These are phyloP conservation scores for Pseudogymnoascus sp. DNA, from an alignment of 2,329 filamentous ascomycete species.

Conservation along the genomic window DNA sequence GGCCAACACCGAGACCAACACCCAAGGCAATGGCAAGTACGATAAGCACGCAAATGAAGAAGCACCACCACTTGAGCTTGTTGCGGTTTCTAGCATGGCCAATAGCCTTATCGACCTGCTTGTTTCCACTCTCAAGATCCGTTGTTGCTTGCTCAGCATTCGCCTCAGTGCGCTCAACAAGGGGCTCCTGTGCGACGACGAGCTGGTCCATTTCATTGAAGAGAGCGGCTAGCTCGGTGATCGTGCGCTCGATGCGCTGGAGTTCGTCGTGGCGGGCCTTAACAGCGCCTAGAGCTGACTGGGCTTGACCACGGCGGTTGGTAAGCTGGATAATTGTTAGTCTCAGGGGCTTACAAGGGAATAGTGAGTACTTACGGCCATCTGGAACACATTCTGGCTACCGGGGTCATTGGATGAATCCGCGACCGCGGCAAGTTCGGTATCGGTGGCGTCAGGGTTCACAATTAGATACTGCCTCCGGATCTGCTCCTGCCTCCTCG, in stretches of 20 bases:
- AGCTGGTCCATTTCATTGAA: conserved; percentile 69
- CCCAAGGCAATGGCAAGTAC: conserved; percentile 46
- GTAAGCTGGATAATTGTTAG: conserved; percentile 22
- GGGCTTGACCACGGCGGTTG: conserved; percentile 66
- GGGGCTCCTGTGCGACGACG: conserved; percentile 62
- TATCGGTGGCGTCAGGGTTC: conserved; percentile 69
- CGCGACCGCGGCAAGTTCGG: conserved; percentile 59
- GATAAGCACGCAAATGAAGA: conserved; percentile 52
- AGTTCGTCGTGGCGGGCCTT: conserved; percentile 78
- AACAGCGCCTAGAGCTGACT: conserved; percentile 66
- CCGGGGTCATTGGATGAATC: conserved; percentile 67
- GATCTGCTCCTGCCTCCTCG: conserved; percentile 69
- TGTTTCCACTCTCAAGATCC: conserved; percentile 61
- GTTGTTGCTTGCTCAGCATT: conserved; percentile 58
- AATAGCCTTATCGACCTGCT: conserved; percentile 60
- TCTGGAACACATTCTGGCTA: conserved; percentile 74
- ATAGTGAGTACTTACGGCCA: conserved; percentile 51
- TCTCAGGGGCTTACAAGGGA: conserved; percentile 3
- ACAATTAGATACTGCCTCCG: conserved; percentile 73
- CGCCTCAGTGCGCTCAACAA: conserved; percentile 53
- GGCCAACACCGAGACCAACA: conserved; percentile 33
- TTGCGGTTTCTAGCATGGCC: conserved; percentile 56
- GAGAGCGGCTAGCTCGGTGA: conserved; percentile 59
- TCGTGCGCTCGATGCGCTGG: conserved; percentile 68
- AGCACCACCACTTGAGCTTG: conserved; percentile 76